Percentiles rank a stretch among this genome's conserved stretches.
phyloP scores from a whole-genome alignment of 345 rosid species.

The Populus nigra region DNA sequence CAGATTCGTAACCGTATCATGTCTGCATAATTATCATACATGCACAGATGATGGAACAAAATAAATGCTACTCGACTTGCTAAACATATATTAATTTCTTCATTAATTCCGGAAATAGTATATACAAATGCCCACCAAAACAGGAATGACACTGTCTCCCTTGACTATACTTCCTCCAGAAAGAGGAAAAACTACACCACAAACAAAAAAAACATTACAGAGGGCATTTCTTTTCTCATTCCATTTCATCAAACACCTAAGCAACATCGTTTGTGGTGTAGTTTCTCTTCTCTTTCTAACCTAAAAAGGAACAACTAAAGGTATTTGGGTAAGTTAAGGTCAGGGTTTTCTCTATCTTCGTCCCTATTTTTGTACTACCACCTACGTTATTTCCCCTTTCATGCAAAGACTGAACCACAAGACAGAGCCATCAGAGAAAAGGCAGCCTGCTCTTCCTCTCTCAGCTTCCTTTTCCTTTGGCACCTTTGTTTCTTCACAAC shows the following conservation, averaged over 20 bases:
- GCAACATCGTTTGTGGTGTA: neutral
- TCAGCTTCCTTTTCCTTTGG: constrained; percentile 50
- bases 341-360: neutral
- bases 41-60: too few relatives aligned
- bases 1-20: too few relatives aligned
- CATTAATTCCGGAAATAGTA: neutral
- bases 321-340: neutral
- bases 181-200: neutral
- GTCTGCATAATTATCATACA: too few relatives aligned
- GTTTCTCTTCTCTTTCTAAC: neutral
- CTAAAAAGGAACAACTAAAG: neutral
- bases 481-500: constrained; percentile 63
- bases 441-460: constrained; percentile 88
- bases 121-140: neutral
- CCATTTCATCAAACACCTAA: neutral
- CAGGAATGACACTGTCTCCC: neutral
- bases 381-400: neutral
- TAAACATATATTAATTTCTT: neutral
- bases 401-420: constrained; percentile 53
- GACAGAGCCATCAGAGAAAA: constrained; percentile 73
- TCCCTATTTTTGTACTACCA: neutral
- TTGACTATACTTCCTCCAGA: neutral
- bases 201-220: neutral
- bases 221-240: neutral
- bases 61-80: too few relatives aligned